phyloP scores from a whole-genome alignment of 208 protist genomes.

The Trypanosoma theileri region DNA sequence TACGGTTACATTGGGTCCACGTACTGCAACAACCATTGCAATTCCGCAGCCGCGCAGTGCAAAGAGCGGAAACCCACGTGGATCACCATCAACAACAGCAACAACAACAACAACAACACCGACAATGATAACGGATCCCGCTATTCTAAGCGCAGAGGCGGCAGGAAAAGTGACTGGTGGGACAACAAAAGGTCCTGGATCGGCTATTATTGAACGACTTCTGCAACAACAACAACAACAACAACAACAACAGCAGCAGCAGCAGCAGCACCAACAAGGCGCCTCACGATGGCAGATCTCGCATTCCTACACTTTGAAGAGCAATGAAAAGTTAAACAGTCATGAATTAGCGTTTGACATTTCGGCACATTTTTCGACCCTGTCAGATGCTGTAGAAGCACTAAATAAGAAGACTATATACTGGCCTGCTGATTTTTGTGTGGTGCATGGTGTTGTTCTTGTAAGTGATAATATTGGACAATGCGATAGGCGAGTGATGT shows the following conservation, averaged over 20 bases:
- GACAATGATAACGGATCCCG: slow-evolving; percentile 62
- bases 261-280: slow-evolving; percentile 42
- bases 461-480: slow-evolving; percentile 60
- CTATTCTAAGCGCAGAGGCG: slow-evolving; percentile 77
- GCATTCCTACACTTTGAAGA: slow-evolving; percentile 66
- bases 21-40: slow-evolving; percentile 49
- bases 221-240: slow-evolving; percentile 42
- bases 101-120: slow-evolving; percentile 31
- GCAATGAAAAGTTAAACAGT: slow-evolving; percentile 66
- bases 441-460: slow-evolving; percentile 73
- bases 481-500: slow-evolving; percentile 52
- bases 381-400: slow-evolving; percentile 58
- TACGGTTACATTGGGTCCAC: slow-evolving; percentile 38
- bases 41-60: slow-evolving; percentile 86
- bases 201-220: slow-evolving; percentile 37
- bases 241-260: slow-evolving; percentile 36
- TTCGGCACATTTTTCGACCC: slow-evolving; percentile 53
- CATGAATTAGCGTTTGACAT: slow-evolving; percentile 65
- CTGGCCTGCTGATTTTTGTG: slow-evolving; percentile 82
- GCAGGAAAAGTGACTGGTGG: slow-evolving; percentile 17
- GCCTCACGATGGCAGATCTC: slow-evolving; percentile 49
- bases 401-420: slow-evolving; percentile 63
- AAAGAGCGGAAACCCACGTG: slow-evolving; percentile 59
- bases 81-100: slow-evolving; percentile 34
- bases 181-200: slow-evolving; percentile 18